A percentile compares a stretch with the other conserved stretches of the same genome.
Evolutionary conservation across 768 basidiomycete species (phyloP).

Genomic region (Coprinopsis sp.): DNA sequence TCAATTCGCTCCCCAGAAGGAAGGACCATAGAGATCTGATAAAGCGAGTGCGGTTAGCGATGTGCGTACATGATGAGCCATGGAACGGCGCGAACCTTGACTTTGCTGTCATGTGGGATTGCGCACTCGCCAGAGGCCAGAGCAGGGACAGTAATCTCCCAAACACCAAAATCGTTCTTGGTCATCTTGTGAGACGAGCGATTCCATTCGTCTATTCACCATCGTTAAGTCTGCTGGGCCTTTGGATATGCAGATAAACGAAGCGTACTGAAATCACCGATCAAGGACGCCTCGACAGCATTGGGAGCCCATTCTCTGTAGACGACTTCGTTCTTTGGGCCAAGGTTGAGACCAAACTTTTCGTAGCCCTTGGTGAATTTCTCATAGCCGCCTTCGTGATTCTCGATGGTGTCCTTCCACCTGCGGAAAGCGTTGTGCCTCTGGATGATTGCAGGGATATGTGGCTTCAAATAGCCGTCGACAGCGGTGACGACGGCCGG

Average conservation of each 20-base stretch:
- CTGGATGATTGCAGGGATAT: constrained; percentile 62
- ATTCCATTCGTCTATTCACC: constrained; percentile 74
- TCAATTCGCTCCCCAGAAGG: constrained; percentile 79
- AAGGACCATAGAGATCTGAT: constrained; percentile 87
- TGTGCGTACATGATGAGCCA: not conserved
- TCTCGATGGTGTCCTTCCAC: constrained; percentile 73
- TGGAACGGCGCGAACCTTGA: constrained; percentile 59
- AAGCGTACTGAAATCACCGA: constrained; percentile 93
- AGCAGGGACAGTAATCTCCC: constrained; percentile 78
- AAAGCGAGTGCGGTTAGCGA: not conserved
- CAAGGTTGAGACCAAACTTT: constrained; percentile 74
- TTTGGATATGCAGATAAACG: not conserved
- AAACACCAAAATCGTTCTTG: constrained; percentile 81
- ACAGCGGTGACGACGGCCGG: constrained; percentile 53
- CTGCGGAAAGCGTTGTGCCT: constrained; percentile 64
- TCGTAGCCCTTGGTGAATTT: constrained; percentile 77
- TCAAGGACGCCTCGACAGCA: constrained; percentile 73
- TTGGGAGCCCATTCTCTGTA: constrained; percentile 98
- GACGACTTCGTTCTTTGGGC: constrained; percentile 57
- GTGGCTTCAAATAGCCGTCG: constrained; percentile 74
- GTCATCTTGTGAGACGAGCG: constrained; percentile 82
- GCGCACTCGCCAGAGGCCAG: constrained; percentile 62
- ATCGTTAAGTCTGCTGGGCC: constrained; percentile 5
- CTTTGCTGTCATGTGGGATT: constrained; percentile 91
- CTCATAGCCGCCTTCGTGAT: constrained; percentile 82